A percentile compares a stretch with the other conserved stretches of the same genome.
phyloP scores from a whole-genome alignment of 257 asterid genomes.

The Solanum pennellii region DNA sequence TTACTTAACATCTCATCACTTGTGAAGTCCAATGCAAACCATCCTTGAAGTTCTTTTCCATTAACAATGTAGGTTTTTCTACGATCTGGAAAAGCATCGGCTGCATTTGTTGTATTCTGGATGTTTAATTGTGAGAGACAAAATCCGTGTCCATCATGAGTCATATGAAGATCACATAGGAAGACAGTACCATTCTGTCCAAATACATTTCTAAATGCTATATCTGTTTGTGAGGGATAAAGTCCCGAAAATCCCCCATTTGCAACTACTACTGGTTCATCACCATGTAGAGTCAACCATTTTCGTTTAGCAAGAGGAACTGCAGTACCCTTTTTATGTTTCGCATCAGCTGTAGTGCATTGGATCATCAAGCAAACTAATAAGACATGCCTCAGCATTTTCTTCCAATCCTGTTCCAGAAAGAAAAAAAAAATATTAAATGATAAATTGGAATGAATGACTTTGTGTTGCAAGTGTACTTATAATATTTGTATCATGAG shows the following conservation, averaged over 20 bases:
- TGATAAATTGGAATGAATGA: neutral
- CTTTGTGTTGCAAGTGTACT: neutral
- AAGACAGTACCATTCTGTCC: conserved; percentile 45
- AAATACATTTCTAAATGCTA: conserved; percentile 19
- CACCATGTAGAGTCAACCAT: conserved; percentile 71
- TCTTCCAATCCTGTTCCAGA: conserved; percentile 34
- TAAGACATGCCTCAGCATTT: conserved; percentile 44
- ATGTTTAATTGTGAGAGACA: conserved; percentile 43
- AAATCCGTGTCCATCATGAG: conserved; percentile 51
- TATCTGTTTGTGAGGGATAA: conserved; percentile 45
- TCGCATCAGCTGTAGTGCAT: conserved; percentile 27
- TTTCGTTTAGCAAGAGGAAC: conserved; percentile 18
- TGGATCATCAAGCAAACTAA: conserved; percentile 42
- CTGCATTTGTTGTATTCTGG: conserved; percentile 44
- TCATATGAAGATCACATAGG: conserved; percentile 67
- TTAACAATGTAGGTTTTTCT: conserved; percentile 39
- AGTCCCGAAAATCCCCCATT: conserved; percentile 68
- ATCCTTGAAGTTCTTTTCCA: conserved; percentile 48
- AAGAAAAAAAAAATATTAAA: neutral
- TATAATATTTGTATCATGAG: neutral
- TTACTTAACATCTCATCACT: conserved; percentile 26
- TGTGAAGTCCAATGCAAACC: conserved; percentile 56
- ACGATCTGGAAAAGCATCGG: conserved; percentile 29
- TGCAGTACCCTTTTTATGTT: neutral
- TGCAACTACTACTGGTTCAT: conserved; percentile 20